Evolutionary conservation across 805 yeast species (phyloP).

Genomic region (Ogataea paradorogensis): DNA sequence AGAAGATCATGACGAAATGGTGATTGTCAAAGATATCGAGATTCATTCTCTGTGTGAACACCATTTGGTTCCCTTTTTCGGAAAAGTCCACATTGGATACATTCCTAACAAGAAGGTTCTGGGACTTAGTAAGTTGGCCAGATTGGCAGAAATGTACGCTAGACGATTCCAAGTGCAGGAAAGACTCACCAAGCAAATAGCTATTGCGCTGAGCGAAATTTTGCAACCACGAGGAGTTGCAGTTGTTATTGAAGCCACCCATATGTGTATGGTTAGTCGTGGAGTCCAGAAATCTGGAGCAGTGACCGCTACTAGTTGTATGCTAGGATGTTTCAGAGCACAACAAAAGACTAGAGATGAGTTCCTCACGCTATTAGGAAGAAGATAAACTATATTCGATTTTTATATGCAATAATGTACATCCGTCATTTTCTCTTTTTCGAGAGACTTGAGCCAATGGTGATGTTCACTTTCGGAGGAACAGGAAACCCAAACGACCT

Average conservation of each 20-base stretch:
- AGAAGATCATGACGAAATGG: constrained; percentile 99
- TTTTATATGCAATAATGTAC: constrained; percentile 11
- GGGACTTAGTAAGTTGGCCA: constrained; percentile 88
- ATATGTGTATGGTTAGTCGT: constrained; percentile 99
- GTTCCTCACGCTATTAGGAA: constrained; percentile 76
- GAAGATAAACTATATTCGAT: constrained; percentile 28
- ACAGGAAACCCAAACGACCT: constrained; percentile 90
- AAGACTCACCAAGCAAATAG: constrained; percentile 93
- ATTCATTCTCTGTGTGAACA: constrained; percentile 94
- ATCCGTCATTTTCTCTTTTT: constrained; percentile 17
- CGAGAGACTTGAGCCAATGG: constrained; percentile 80
- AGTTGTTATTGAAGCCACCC: constrained; percentile 95
- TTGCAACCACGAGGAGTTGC: constrained; percentile 96
- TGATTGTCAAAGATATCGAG: constrained; percentile 92
- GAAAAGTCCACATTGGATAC: constrained; percentile 97
- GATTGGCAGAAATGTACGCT: constrained; percentile 95
- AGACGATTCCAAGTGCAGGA: constrained; percentile 98
- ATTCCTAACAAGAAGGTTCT: constrained; percentile 91
- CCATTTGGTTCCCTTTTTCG: constrained; percentile 95
- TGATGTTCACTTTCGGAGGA: constrained; percentile 95
- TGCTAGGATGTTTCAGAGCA: constrained; percentile 93
- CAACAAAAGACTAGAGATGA: constrained; percentile 97
- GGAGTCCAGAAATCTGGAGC: constrained; percentile 97
- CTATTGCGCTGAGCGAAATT: constrained; percentile 90
- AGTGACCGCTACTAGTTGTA: constrained; percentile 89